Conservation (phyloP, 176 grass and related monocot genomes). For the Zoysia japonica region DNA sequence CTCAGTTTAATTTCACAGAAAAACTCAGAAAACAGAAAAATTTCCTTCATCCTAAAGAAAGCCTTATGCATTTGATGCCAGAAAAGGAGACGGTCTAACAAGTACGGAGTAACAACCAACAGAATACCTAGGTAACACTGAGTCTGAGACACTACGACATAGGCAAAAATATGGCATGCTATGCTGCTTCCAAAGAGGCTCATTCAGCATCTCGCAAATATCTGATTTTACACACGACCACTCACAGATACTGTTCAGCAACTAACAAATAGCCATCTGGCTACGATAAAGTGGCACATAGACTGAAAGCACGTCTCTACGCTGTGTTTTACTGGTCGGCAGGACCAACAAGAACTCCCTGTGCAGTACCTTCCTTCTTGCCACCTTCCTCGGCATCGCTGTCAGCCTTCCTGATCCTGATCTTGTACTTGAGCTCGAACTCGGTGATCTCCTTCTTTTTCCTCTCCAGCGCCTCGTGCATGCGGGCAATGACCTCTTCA, state of each 20-base stretch:
- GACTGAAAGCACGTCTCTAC: background rate
- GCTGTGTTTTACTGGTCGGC: slow-evolving; percentile 28
- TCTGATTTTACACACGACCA: too few species aligned
- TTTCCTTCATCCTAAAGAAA: too few species aligned
- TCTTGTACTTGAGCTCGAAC: slow-evolving; percentile 93
- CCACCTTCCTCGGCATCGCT: slow-evolving; percentile 40
- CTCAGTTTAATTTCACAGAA: too few species aligned
- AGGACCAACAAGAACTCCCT: slow-evolving; percentile 89
- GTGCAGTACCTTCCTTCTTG: slow-evolving; percentile 66
- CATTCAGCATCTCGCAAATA: too few species aligned
- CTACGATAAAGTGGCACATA: background rate
- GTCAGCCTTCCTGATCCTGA: slow-evolving; percentile 69
- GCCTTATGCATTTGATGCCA: too few species aligned
- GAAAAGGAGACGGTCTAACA: too few species aligned
- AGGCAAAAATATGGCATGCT: too few species aligned
- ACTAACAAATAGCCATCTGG: slow-evolving; percentile 7
- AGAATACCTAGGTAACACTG: too few species aligned
- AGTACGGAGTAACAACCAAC: too few species aligned
- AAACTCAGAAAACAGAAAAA: too few species aligned
- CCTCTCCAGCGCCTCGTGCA: slow-evolving; percentile 77
- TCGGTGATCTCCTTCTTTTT: slow-evolving; percentile 79
- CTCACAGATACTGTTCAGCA: background rate
- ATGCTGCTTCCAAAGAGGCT: too few species aligned
- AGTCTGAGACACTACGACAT: too few species aligned
- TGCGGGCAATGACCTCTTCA: slow-evolving; percentile 69